Evolutionary conservation across 352 stramenopile species (phyloP).

Genomic region (Pythium oligandrum): DNA sequence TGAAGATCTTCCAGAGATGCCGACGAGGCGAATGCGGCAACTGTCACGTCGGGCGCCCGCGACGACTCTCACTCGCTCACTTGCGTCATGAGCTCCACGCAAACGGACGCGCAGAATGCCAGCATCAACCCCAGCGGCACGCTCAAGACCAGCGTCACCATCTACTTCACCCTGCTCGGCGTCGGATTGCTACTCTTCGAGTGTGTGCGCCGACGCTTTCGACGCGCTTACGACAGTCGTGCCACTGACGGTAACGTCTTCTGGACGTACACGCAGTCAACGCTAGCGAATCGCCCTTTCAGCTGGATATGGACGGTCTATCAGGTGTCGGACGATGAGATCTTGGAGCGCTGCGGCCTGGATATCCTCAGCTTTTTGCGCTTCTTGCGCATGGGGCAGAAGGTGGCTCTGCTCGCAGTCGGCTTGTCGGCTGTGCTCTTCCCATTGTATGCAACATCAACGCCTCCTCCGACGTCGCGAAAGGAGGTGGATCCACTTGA

Average conservation of each 20-base stretch:
- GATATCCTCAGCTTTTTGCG: slow-evolving; percentile 74
- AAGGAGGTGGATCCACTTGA: slow-evolving; percentile 42
- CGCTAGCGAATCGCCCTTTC: slow-evolving; percentile 22
- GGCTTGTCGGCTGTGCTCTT: slow-evolving; percentile 56
- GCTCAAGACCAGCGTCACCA: slow-evolving; percentile 55
- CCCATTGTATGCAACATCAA: slow-evolving; percentile 62
- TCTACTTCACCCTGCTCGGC: slow-evolving; percentile 57
- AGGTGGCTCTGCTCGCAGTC: slow-evolving; percentile 57
- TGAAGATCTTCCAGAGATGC: neutral
- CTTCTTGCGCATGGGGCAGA: slow-evolving; percentile 61
- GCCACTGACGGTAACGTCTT: slow-evolving; percentile 25
- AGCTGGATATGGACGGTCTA: slow-evolving; percentile 46
- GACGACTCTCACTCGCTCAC: too few species aligned
- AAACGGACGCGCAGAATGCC: slow-evolving; percentile 38
- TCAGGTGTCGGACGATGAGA: slow-evolving; percentile 49
- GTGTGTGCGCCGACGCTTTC: slow-evolving; percentile 45
- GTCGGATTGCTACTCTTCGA: slow-evolving; percentile 58
- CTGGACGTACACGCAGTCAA: slow-evolving; percentile 15
- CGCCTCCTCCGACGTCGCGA: slow-evolving; percentile 11
- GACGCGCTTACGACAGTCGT: slow-evolving; percentile 49
- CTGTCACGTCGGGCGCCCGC: too few species aligned
- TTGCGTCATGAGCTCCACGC: slow-evolving; percentile 30
- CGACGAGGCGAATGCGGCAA: too few species aligned
- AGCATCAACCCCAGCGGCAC: slow-evolving; percentile 66
- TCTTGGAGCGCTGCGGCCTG: slow-evolving; percentile 65